phyloP scores from a whole-genome alignment of 768 basidiomycete genomes.

The Pholiota molesta region DNA sequence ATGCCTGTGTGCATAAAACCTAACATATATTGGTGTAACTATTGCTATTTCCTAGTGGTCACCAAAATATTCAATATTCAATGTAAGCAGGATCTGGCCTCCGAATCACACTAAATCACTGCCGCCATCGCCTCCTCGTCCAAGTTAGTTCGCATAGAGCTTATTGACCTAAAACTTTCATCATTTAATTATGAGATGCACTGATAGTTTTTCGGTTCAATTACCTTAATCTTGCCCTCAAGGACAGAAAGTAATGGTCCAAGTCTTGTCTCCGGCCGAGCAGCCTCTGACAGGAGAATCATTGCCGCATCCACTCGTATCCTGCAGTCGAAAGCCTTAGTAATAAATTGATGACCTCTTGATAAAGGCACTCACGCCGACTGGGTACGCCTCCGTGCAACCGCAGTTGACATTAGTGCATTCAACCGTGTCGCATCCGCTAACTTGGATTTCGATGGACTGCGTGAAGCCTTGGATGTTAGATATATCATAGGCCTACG shows the following conservation, averaged over 20 bases:
- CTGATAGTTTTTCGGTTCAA: too few relatives aligned
- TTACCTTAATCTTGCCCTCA: not conserved
- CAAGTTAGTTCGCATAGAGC: too few relatives aligned
- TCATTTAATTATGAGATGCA: not conserved
- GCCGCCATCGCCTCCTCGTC: too few relatives aligned
- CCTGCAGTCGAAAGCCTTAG: slow-evolving; percentile 22
- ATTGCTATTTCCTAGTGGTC: too few relatives aligned
- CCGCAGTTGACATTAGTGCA: slow-evolving; percentile 42
- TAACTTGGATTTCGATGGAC: slow-evolving; percentile 35
- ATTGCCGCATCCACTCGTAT: slow-evolving; percentile 40
- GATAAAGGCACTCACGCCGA: slow-evolving; percentile 28
- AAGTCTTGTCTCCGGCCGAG: slow-evolving; percentile 34
- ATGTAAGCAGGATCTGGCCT: too few relatives aligned
- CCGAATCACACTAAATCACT: too few relatives aligned
- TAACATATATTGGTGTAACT: too few relatives aligned
- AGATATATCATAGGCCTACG: slow-evolving; percentile 43
- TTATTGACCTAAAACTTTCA: too few relatives aligned
- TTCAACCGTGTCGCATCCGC: slow-evolving; percentile 41
- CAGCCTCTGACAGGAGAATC: slow-evolving; percentile 41
- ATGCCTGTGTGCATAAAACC: too few relatives aligned
- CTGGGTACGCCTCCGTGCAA: slow-evolving; percentile 34
- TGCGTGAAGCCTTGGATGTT: slow-evolving; percentile 48
- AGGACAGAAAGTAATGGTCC: slow-evolving; percentile 28
- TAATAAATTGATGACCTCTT: not conserved
- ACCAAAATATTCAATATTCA: too few relatives aligned